These are phyloP conservation scores for Exophiala dermatitidis DNA, from an alignment of 2,329 filamentous ascomycete genomes.

Conservation along the genomic window DNA sequence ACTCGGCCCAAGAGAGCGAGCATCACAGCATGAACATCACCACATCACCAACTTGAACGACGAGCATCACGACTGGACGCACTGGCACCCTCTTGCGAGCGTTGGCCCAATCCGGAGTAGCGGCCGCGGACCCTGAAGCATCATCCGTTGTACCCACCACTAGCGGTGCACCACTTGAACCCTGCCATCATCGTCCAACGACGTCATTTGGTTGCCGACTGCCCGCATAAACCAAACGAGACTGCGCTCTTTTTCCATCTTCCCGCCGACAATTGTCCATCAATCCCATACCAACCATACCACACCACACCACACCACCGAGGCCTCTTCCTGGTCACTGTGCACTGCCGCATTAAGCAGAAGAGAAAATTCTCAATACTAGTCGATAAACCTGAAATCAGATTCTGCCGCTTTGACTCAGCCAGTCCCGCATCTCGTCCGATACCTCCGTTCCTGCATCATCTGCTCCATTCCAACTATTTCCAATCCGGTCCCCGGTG, in stretches of 20 bases:
- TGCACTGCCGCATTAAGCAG: neutral
- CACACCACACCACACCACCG: neutral
- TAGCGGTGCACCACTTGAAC: neutral
- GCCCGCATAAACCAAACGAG: neutral
- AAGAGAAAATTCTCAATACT: neutral
- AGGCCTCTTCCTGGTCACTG: neutral
- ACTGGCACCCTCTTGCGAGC: neutral
- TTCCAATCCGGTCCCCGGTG: conserved; percentile 16
- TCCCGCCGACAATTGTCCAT: neutral
- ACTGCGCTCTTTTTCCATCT: neutral
- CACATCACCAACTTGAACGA: neutral
- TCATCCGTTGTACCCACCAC: neutral
- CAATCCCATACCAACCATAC: neutral
- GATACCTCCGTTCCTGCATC: conserved; percentile 13
- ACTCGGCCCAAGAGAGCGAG: neutral
- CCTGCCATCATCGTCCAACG: neutral
- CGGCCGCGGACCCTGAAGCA: neutral
- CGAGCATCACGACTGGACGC: neutral
- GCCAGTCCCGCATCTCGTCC: neutral
- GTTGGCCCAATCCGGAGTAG: neutral
- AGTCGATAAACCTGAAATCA: neutral
- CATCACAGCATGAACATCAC: no score
- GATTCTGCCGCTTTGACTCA: neutral
- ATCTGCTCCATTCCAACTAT: conserved; percentile 12
- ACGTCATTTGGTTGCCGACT: neutral